Base-by-base conservation (phyloP, 1,139 yeast species). In the Pichia sp. region DNA sequence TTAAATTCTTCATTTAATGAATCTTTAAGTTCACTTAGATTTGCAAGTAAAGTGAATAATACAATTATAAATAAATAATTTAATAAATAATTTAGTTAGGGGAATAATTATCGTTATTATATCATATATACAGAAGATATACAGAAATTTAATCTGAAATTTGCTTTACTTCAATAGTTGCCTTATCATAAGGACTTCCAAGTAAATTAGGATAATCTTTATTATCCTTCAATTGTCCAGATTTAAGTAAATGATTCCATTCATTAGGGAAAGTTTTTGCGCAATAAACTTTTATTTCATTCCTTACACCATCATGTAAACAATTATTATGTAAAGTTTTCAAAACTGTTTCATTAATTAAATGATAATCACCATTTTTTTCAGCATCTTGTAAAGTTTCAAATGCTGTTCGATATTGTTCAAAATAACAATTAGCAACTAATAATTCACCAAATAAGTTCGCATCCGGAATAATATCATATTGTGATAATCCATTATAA, bases 1-100 rank as follows among this genome's bases (percentile, higher is more conserved):
- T 69, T 78, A 48, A 68, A 67, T 27, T 70, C 70, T 30, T 87
- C 87, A 65, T 75, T 83, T 49, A 80, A 75, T 58, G 99, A 93
- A 65, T 85, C 96, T 0, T 62, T 91, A 29, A 88, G 88, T 62
- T 88, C 96, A 0, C 72, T 93, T 53, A 73, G 98, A 51, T 93
- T 93, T 73, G 99, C 98, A 0, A 80, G 90, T 8, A 88, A 89
- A 58, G 93, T 86, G 3, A 84, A 84, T 60, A 71, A 72, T 44
- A 83, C 87, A 0, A 76, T 75, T 52, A 51, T 62, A 28, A 54
- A 42, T 42, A 31, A 43, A 44, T 38, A 30, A 31, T 18, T 10
- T 16, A 31, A 22, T 42, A 31, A 43, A 44, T 38, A 30, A 31
- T 18, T 10, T 16, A 31, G 16, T 22, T 14, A 5, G 30, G 30